Evolutionary conservation across 345 rosid species (phyloP).

Genomic region (Tarenaya hassleriana): DNA sequence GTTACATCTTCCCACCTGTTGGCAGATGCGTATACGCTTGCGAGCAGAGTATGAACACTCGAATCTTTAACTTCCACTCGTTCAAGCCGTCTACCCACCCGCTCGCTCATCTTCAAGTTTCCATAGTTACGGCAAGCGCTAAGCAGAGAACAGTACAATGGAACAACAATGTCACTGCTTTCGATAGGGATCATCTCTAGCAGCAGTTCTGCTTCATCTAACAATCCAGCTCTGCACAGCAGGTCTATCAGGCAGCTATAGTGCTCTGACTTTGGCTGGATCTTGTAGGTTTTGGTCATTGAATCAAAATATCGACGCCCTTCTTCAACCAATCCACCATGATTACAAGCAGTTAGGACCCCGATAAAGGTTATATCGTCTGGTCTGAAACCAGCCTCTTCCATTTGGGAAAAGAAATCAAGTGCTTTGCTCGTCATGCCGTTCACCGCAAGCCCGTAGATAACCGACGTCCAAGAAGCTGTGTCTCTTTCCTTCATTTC

Average conservation of each 20-base stretch:
- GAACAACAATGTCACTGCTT: slow-evolving; percentile 33
- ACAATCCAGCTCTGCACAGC: slow-evolving; percentile 62
- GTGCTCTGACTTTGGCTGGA: slow-evolving; percentile 59
- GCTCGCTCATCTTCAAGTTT: slow-evolving; percentile 53
- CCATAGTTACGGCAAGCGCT: slow-evolving; percentile 64
- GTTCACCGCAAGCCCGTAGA: slow-evolving; percentile 63
- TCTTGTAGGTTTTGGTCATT: slow-evolving; percentile 39
- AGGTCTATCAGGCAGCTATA: slow-evolving; percentile 64
- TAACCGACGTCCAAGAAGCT: slow-evolving; percentile 68
- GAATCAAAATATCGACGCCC: slow-evolving; percentile 48
- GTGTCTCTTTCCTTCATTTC: slow-evolving; percentile 43
- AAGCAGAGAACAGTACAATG: slow-evolving; percentile 61
- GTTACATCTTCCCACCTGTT: slow-evolving; percentile 72
- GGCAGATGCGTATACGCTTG: slow-evolving; percentile 59
- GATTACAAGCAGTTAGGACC: slow-evolving; percentile 73
- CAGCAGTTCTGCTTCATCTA: slow-evolving; percentile 62
- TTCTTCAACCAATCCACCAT: slow-evolving; percentile 70
- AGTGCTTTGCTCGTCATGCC: slow-evolving; percentile 54
- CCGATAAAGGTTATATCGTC: slow-evolving; percentile 67
- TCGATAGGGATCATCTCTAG: slow-evolving; percentile 29
- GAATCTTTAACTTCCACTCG: slow-evolving; percentile 47
- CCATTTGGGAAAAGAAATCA: slow-evolving; percentile 53
- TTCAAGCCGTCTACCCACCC: slow-evolving; percentile 42
- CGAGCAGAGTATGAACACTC: slow-evolving; percentile 52
- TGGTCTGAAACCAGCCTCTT: slow-evolving; percentile 33